Conservation (phyloP, 306 rosid species). For the Crataegus laevigata region DNA sequence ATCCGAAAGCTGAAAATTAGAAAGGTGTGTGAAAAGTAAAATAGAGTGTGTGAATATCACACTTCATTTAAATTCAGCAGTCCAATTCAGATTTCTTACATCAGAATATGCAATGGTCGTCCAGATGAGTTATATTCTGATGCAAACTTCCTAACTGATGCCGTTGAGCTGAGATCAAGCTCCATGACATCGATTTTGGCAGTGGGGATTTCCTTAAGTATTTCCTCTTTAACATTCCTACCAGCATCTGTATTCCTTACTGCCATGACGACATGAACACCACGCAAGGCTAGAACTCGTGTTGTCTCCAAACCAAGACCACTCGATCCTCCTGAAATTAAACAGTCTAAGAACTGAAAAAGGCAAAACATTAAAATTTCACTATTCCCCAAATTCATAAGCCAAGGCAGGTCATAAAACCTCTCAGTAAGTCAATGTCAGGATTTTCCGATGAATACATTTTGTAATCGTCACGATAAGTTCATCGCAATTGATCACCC, state of each 20-base stretch:
- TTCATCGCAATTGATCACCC: too few species aligned
- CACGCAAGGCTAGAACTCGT: constrained; percentile 59
- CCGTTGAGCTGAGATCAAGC: constrained; percentile 68
- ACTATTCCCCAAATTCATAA: neutral
- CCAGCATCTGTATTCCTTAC: constrained; percentile 60
- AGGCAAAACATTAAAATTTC: neutral
- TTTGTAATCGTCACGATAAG: neutral
- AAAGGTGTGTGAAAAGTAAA: too few species aligned
- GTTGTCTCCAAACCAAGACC: constrained; percentile 75
- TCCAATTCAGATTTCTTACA: constrained; percentile 35
- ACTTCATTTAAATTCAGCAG: neutral
- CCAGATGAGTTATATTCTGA: constrained; percentile 54
- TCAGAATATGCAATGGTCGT: constrained; percentile 53
- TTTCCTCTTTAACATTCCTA: constrained; percentile 33
- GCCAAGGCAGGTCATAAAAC: neutral
- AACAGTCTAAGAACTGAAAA: neutral
- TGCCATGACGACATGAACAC: constrained; percentile 81
- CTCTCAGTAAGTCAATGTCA: neutral
- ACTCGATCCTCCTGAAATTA: constrained; percentile 70
- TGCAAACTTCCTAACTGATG: constrained; percentile 66
- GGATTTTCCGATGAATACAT: neutral
- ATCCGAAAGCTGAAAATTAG: too few species aligned
- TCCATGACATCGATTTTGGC: constrained; percentile 62
- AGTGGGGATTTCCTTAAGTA: constrained; percentile 43
- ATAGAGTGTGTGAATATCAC: too few species aligned